Base-by-base conservation (phyloP, 2,329 filamentous ascomycete genomes). In the Dothistroma septosporum region DNA sequence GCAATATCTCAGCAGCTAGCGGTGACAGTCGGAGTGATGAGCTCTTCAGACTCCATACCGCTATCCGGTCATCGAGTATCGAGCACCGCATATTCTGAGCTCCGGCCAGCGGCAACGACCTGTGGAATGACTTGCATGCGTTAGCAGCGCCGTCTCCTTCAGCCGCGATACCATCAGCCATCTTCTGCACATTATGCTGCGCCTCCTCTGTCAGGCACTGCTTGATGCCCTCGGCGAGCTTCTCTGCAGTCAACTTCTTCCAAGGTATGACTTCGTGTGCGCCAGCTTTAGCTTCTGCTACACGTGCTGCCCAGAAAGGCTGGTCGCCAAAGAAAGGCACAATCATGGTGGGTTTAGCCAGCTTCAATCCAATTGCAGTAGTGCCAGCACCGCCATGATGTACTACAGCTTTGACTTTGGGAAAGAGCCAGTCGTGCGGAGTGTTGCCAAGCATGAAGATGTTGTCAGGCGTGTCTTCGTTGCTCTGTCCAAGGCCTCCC, bases 241-340 rank as follows among this genome's bases (percentile, higher is more conserved):
- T 84, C 61, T 90, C 85, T 0, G 79, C 81, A 1, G 79, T 85
- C 1, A 92, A 74, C 10, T 81, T 75, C 74, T 90, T 90, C 75
- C 90, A 89, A 0, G 87, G 87, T 9, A 90, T 81, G 1, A 87
- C 83, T 47, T 82, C 76, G 59, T 77, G 75, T 0, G 88, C 86
- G 0, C 89, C 89, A 0, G 87, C 88, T 28, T 83, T 82, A 1
- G 85, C 80, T 35, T 80, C 83, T 4, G 80, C 80, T 0, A 91
- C 80, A 84, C 89, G 89, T 19, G 80, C 79, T 1, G 88, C 89
- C 89, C 89, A 92, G 70, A 92, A 92, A 53, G 87, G 83, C 72
- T 92, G 89, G 69, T 92, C 89, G 2, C 89, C 89, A 65, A 92
- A 92, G 75, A 92, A 92, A 0, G 89, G 89, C 1, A 92, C 86